Base-by-base conservation (phyloP, 768 basidiomycete species). In the Trametes maxima region DNA sequence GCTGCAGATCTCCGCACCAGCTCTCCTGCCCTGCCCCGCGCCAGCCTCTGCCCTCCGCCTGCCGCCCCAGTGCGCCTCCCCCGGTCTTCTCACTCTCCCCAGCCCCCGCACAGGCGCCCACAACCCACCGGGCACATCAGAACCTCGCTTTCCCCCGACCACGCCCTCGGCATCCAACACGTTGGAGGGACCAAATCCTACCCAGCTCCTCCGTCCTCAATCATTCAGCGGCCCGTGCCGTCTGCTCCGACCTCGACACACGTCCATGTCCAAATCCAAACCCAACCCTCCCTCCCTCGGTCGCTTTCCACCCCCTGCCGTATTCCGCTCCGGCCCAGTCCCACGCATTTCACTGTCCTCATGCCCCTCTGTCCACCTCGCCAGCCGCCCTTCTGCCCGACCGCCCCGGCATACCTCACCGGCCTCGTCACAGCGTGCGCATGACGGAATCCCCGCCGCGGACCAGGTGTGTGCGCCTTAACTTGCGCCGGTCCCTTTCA, bases 151-250 rank as follows among this genome's bases (percentile, higher is more conserved):
- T 57, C 52, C 56, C 39, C 62, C 57, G 53, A 51, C 57, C 48
- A 63, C 57, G 62, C 57, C 57, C 57, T 59, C 62, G 62, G 57
- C 62, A 59, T 55, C 40, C 57, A 43, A 54, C 62, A 64, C 57
- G 57, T 56, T 64, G 60, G 50, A 59, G 51, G 62, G 57, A 48
- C 46, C 55, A 35, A 16, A 48, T 11, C 39, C 39, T 14, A 6
- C 40, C 12, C 14, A 13, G 40, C 40, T n/a, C 13, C n/a, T 42
- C 13, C 40, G 13, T 48, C 24, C 50, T n/a, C 14, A 54, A 19
- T 35, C 53, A 33, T 44, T 49, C 25, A 57, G 44, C 62, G 47
- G 42, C 33, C 57, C 57, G 50, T 49, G 12, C 53, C 46, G 52
- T 24, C 21, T 28, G 13, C 35, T 35, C 45, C 52, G 53, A 49